Evolutionary conservation across 257 asterid species (phyloP).

Genomic region (Primulina eburnea): DNA sequence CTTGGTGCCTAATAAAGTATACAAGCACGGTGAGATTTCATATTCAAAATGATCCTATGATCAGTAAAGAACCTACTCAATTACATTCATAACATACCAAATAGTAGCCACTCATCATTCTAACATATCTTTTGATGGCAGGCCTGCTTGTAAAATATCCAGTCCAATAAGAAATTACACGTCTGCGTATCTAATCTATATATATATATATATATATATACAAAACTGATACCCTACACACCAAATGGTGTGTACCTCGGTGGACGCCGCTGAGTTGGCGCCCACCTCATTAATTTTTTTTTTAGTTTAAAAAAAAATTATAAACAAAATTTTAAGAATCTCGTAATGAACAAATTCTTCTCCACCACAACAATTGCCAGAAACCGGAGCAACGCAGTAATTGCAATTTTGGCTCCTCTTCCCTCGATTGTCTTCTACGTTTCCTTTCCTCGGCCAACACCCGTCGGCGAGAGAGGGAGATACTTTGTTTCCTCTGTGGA

Average conservation of each 20-base stretch:
- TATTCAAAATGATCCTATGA: constrained; percentile 19
- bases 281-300: no score
- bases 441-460: constrained; percentile 53
- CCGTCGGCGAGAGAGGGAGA: constrained; percentile 5
- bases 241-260: no score
- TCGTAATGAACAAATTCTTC: no score
- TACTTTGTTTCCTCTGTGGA: constrained; percentile 46
- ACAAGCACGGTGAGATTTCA: constrained; percentile 25
- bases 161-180: constrained; percentile 88
- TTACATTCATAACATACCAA: constrained; percentile 47
- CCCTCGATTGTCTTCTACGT: constrained; percentile 73
- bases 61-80: constrained; percentile 16
- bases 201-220: no score
- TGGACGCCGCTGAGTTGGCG: no score
- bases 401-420: constrained; percentile 65
- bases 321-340: no score
- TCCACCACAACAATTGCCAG: constrained; percentile 10
- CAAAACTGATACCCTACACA: no score
- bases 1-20: constrained; percentile 77
- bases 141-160: constrained; percentile 97
- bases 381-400: constrained; percentile 51
- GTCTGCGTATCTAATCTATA: constrained; percentile 99
- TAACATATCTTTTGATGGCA: constrained; percentile 74
- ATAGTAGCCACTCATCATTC: constrained; percentile 85
- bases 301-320: no score